phyloP scores from a whole-genome alignment of 176 grass and related monocot species.

The Puccinellia tenuiflora region DNA sequence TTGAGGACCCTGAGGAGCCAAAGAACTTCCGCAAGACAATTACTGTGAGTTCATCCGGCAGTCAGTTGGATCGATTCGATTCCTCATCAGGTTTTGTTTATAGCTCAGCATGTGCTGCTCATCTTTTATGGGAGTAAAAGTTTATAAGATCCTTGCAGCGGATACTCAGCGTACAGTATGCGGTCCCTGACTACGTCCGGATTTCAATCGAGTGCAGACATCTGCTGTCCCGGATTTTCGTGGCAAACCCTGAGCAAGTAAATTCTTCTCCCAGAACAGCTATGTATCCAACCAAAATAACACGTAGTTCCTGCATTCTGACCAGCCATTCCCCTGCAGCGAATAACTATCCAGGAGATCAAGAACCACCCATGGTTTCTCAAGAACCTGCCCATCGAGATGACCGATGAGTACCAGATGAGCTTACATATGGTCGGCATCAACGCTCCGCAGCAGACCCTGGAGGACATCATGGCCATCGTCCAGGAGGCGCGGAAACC shows the following conservation, averaged over 20 bases:
- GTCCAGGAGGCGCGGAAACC: slow-evolving; percentile 71
- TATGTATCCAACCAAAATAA: neutral
- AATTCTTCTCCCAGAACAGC: neutral
- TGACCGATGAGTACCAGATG: slow-evolving; percentile 79
- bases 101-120: neutral
- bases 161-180: slow-evolving; percentile 89
- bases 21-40: slow-evolving; percentile 94
- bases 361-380: slow-evolving; percentile 97
- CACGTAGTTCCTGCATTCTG: neutral
- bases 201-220: slow-evolving; percentile 86
- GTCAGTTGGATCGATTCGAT: neutral
- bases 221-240: slow-evolving; percentile 88
- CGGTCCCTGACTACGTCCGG: slow-evolving; percentile 71
- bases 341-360: slow-evolving; percentile 94
- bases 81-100: neutral
- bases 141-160: slow-evolving; percentile 46
- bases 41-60: slow-evolving; percentile 50
- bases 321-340: slow-evolving; percentile 34
- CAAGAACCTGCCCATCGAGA: slow-evolving; percentile 92
- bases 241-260: slow-evolving; percentile 91
- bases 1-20: slow-evolving; percentile 83
- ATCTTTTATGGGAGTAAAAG: neutral
- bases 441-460: slow-evolving; percentile 35
- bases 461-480: slow-evolving; percentile 71
- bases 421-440: slow-evolving; percentile 21